Conservation (phyloP, 495 filamentous ascomycete genomes). For the Neurospora sp. region DNA sequence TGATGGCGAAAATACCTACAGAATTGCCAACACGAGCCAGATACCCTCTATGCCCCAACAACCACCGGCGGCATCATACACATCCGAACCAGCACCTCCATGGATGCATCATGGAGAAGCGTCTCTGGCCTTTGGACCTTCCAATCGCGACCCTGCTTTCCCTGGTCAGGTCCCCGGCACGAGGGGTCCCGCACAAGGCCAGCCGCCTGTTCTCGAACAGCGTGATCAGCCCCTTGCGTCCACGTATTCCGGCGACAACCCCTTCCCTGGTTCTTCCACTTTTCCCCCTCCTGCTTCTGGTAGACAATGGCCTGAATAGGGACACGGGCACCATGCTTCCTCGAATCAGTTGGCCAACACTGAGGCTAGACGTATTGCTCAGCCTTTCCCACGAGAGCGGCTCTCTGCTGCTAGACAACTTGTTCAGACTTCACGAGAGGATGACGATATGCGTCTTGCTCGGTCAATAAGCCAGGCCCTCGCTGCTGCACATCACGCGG, state of each 20-base stretch:
- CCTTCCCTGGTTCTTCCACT: background rate
- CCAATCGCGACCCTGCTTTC: background rate
- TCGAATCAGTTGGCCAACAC: background rate
- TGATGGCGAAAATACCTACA: background rate
- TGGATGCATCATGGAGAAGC: background rate
- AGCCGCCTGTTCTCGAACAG: background rate
- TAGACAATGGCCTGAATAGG: background rate
- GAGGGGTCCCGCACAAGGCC: background rate
- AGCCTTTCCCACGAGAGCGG: background rate
- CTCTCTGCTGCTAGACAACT: background rate
- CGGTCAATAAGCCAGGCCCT: background rate
- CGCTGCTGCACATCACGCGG: background rate
- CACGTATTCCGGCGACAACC: background rate
- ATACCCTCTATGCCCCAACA: background rate
- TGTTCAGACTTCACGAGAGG: background rate
- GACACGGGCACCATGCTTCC: background rate
- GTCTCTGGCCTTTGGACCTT: background rate
- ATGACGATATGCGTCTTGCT: background rate
- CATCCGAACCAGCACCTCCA: background rate
- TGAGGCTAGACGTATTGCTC: background rate
- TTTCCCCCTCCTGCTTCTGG: background rate
- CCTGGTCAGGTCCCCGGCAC: background rate
- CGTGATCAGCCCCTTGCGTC: background rate
- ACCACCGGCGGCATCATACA: background rate
- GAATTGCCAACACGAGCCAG: background rate